These are phyloP conservation scores for Podospora sp. DNA, from an alignment of 495 filamentous ascomycete genomes.

Conservation along the genomic window DNA sequence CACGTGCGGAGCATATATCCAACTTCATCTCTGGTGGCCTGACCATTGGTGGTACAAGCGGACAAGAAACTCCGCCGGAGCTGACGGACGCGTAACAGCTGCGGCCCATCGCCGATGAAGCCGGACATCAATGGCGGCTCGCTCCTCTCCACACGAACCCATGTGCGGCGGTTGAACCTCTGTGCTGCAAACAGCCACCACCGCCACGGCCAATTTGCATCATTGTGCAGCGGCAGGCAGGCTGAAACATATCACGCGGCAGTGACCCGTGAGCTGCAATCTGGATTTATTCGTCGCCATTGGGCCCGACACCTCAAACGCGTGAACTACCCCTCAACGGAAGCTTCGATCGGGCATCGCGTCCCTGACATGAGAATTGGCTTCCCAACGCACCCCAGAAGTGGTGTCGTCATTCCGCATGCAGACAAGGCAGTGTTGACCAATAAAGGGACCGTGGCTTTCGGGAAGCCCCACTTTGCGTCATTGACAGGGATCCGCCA, in stretches of 20 bases:
- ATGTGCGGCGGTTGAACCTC: background rate
- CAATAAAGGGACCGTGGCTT: conserved; percentile 1
- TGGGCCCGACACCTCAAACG: background rate
- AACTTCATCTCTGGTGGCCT: background rate
- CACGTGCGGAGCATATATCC: background rate
- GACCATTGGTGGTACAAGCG: background rate
- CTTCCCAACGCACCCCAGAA: conserved; percentile 14
- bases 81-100: background rate
- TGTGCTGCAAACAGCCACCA: background rate
- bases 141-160: background rate
- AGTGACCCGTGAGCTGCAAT: background rate
- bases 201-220: background rate
- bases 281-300: background rate
- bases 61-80: conserved; percentile 11
- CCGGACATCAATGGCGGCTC: background rate
- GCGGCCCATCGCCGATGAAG: conserved; percentile 1
- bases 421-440: background rate
- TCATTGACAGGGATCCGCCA: conserved; percentile 10
- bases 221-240: conserved; percentile 1
- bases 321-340: background rate
- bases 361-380: conserved; percentile 1
- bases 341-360: background rate
- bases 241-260: background rate
- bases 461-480: conserved; percentile 13
- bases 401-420: conserved; percentile 25